Conservation (phyloP, 2,329 filamentous ascomycete genomes). For the Fusarium hainanense region DNA sequence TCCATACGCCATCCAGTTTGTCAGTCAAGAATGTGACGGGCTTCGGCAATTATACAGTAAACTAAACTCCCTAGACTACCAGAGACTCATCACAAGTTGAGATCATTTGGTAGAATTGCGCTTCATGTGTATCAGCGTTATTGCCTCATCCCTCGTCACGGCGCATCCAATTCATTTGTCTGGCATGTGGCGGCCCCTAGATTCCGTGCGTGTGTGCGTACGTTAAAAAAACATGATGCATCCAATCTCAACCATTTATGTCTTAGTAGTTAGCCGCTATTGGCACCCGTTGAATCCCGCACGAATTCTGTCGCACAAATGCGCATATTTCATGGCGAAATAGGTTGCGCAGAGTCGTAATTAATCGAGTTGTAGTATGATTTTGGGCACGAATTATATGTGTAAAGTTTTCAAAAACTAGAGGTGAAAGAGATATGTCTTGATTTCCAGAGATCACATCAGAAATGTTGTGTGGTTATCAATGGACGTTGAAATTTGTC, state of each 20-base stretch:
- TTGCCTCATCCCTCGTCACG: constrained; percentile 33
- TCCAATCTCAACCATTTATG: constrained; percentile 19
- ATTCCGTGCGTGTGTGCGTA: constrained; percentile 31
- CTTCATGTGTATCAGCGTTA: constrained; percentile 17
- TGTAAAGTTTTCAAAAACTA: background rate
- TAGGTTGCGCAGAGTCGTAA: constrained; percentile 11
- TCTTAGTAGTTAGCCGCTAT: constrained; percentile 13
- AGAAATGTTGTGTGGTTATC: constrained; percentile 17
- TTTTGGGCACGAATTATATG: background rate
- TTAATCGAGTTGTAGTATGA: background rate
- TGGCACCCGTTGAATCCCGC: constrained; percentile 38
- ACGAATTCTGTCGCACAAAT: constrained; percentile 36
- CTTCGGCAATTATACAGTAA: constrained; percentile 27
- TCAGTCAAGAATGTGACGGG: constrained; percentile 30
- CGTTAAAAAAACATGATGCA: constrained; percentile 29
- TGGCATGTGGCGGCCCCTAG: constrained; percentile 42
- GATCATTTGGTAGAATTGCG: constrained; percentile 10
- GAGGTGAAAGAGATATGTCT: background rate
- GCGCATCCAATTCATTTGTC: constrained; percentile 26
- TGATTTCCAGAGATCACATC: background rate
- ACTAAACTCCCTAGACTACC: background rate
- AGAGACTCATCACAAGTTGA: constrained; percentile 2
- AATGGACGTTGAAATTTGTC: constrained; percentile 20
- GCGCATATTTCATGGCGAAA: constrained; percentile 31
- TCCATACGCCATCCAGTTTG: background rate